Evolutionary conservation across 768 basidiomycete species (phyloP).

Genomic region (Mrakia blollopis): DNA sequence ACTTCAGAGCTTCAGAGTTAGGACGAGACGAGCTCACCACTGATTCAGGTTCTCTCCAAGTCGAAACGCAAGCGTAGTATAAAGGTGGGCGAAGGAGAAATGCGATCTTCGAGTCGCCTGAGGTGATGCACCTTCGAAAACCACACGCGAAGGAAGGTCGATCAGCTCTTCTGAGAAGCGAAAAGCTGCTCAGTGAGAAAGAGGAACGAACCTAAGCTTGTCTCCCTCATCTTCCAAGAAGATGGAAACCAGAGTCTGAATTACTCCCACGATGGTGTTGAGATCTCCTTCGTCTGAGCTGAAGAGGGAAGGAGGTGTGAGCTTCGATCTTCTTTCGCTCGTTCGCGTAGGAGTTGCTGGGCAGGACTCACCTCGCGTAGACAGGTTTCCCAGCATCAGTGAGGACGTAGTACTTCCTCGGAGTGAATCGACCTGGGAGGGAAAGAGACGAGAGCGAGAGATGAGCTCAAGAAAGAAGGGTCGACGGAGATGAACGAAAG

Average conservation of each 20-base stretch:
- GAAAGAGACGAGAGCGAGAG: too few relatives aligned
- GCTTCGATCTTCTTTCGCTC: neutral
- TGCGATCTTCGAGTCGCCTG: conserved; percentile 73
- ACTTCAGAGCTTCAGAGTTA: neutral
- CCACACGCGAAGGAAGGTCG: neutral
- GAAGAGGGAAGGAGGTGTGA: conserved; percentile 48
- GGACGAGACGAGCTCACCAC: conserved; percentile 59
- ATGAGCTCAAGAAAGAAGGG: neutral
- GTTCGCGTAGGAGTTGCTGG: neutral
- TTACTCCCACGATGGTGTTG: conserved; percentile 79
- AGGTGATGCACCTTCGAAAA: conserved; percentile 62
- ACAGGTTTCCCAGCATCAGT: conserved; percentile 99
- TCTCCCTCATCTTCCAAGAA: conserved; percentile 76
- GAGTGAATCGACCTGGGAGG: neutral
- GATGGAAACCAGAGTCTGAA: conserved; percentile 92
- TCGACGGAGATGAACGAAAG: conserved; percentile 3
- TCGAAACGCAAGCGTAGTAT: conserved; percentile 84
- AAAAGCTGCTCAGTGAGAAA: conserved; percentile 42
- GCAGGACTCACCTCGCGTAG: conserved; percentile 66
- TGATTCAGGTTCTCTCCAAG: conserved; percentile 94
- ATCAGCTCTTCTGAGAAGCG: neutral
- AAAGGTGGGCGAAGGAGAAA: conserved; percentile 81
- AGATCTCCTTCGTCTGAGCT: conserved; percentile 53
- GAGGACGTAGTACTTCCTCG: conserved; percentile 73
- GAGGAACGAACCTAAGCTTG: conserved; percentile 48